Evolutionary conservation across 768 basidiomycete genomes (phyloP), one percentile per base, ranked within the genome.

Genomic region (Tremella yokohamensis): DNA sequence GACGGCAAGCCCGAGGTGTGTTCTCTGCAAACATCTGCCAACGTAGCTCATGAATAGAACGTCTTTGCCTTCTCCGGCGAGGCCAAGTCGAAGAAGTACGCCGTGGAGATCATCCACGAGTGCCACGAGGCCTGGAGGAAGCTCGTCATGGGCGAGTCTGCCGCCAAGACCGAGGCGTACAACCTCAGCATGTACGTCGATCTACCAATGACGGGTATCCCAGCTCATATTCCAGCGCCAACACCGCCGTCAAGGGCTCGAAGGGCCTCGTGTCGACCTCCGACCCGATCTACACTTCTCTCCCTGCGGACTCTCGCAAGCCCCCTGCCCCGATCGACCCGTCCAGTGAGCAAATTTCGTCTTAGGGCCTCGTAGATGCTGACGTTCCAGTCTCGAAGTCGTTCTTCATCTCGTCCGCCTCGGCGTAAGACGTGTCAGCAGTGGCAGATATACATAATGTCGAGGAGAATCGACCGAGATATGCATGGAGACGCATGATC

Each of bases 41-140:
- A 29, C 40, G 44, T 12, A 18, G 4, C 25, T 52, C 9, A 29
- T 9, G 49, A 4, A 39, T 54, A 97, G 81, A 99, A 99, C 81
- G 86, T 87, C 64, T 99, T 99, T 74, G 96, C 96, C 16, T 99
- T 99, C 84, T 93, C 90, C 53, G 96, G 96, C 57, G 96, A 99
- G 80, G 94, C 94, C 64, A 99, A 98, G 82, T 96, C 96, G 64
- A 96, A 94, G 83, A 96, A 94, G 79, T 99, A 98, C 76, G 96
- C 96, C 29, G 90, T 89, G 54, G 94, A 98, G 80, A 96, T 98
- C 80, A 88, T 99, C 75, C 93, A 96, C 78, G 96, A 99, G 78
- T 93, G 90, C 79, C 87, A 98, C 76, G 96, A 98, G 78, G 89
- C 96, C 38, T 99, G 96, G 96, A 89, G 91, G 72, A 89, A 89